Percentiles rank a stretch among this genome's conserved stretches.
These are phyloP conservation scores for cucumber (Cucumis sativus) DNA, from an alignment of 306 rosid genomes.

Conservation along the genomic window DNA sequence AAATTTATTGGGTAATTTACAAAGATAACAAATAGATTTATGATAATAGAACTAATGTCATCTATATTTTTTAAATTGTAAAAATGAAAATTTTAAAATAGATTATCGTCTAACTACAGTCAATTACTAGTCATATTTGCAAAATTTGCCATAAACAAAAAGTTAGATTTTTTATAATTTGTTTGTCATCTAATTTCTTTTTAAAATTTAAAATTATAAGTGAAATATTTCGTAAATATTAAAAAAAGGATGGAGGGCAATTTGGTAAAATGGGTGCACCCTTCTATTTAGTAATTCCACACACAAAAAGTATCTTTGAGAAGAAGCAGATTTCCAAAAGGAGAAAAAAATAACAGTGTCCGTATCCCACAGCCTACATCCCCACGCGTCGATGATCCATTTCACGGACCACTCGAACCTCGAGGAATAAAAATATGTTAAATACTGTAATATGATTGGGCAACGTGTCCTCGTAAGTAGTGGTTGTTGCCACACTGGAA, in stretches of 20 bases:
- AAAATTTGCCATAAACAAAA: no score
- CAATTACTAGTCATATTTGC: no score
- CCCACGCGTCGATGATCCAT: constrained; percentile 57
- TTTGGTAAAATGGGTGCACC: not conserved
- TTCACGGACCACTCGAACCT: constrained; percentile 17
- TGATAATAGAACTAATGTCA: no score
- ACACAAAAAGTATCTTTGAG: not conserved
- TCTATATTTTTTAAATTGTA: no score
- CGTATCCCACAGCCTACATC: constrained; percentile 4
- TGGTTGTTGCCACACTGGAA: constrained; percentile 10
- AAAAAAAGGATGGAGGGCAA: not conserved
- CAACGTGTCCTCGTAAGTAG: constrained; percentile 23
- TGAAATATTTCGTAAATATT: no score
- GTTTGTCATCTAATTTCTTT: no score
- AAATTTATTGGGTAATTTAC: no score
- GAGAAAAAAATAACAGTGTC: not conserved
- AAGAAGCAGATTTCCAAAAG: not conserved
- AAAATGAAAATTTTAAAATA: no score
- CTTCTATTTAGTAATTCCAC: not conserved
- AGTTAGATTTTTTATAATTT: no score
- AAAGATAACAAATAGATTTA: no score
- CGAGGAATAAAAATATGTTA: not conserved
- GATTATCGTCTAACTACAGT: no score
- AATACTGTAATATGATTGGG: constrained; percentile 21
- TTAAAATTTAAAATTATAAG: no score